These are phyloP conservation scores for Bipolaris sorokiniana DNA, from an alignment of 2,329 filamentous ascomycete species.

Conservation along the genomic window DNA sequence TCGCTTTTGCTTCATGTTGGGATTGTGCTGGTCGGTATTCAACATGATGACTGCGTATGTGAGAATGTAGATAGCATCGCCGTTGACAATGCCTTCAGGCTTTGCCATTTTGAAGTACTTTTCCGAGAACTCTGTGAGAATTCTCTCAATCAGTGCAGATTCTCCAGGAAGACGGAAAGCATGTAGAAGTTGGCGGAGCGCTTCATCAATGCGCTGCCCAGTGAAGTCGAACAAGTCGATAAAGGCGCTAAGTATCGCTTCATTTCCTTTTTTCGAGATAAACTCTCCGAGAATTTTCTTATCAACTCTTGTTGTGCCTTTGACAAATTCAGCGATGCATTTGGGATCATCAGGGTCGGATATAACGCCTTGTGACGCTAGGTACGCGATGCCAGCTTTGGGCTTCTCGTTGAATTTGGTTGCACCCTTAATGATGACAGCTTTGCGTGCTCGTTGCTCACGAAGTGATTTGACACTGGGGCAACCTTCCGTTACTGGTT, in stretches of 20 bases:
- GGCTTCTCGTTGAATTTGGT: conserved; percentile 95
- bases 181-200: conserved; percentile 82
- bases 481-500: conserved; percentile 67
- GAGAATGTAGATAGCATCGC: conserved; percentile 86
- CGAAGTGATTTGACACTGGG: conserved; percentile 70
- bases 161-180: conserved; percentile 94
- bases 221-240: conserved; percentile 87
- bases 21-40: conserved; percentile 96
- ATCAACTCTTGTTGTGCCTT: conserved; percentile 83
- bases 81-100: conserved; percentile 78
- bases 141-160: conserved; percentile 88
- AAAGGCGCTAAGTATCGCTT: conserved; percentile 82
- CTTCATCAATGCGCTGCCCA: conserved; percentile 87
- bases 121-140: conserved; percentile 84
- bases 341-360: conserved; percentile 73
- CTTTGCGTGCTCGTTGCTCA: conserved; percentile 79
- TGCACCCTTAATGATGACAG: conserved; percentile 84
- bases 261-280: conserved; percentile 88
- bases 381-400: conserved; percentile 83
- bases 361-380: conserved; percentile 86
- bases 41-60: conserved; percentile 97
- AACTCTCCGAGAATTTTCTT: conserved; percentile 93
- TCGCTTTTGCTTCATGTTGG: conserved; percentile 81
- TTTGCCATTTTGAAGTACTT: conserved; percentile 76
- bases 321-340: conserved; percentile 85